Evolutionary conservation across 164 flowering plant genomes (phyloP).

Genomic region (Macadamia integrifolia): DNA sequence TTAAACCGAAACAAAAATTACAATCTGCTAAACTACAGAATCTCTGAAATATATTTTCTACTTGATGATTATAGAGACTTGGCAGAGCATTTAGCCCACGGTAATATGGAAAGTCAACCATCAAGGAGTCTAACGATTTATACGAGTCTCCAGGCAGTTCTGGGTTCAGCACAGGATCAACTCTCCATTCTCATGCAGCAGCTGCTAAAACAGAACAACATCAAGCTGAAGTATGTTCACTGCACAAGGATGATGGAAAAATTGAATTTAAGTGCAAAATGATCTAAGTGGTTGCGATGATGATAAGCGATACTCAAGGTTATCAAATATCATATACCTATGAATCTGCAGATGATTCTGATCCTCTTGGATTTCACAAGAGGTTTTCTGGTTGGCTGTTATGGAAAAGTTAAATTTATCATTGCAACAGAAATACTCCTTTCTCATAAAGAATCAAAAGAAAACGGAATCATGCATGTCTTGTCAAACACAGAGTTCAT

Average conservation of each 20-base stretch:
- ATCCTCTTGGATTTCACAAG: neutral
- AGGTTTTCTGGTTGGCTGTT: slow-evolving; percentile 3
- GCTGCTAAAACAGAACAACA: slow-evolving; percentile 36
- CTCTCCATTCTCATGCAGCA: slow-evolving; percentile 33
- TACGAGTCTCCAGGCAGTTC: slow-evolving; percentile 78
- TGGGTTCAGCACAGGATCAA: slow-evolving; percentile 80
- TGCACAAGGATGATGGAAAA: slow-evolving; percentile 19
- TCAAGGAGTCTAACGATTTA: slow-evolving; percentile 43
- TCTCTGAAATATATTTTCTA: slow-evolving; percentile 48
- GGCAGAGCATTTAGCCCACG: slow-evolving; percentile 53
- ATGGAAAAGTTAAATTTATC: neutral
- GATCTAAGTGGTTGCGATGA: slow-evolving; percentile 9
- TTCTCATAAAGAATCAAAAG: slow-evolving; percentile 27
- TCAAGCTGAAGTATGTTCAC: slow-evolving; percentile 36
- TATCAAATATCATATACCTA: slow-evolving; percentile 4
- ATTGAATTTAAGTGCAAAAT: neutral
- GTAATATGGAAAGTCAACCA: slow-evolving; percentile 39
- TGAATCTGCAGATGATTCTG: neutral
- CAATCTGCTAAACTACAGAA: slow-evolving; percentile 25
- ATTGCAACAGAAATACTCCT: slow-evolving; percentile 30
- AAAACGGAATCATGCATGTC: slow-evolving; percentile 23
- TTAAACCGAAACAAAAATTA: slow-evolving; percentile 51
- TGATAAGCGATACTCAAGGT: slow-evolving; percentile 26
- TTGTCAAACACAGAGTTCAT: slow-evolving; percentile 44
- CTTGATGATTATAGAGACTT: slow-evolving; percentile 57